These are phyloP conservation scores for Avena eriantha DNA, from an alignment of 176 grass and related monocot genomes.

Conservation along the genomic window DNA sequence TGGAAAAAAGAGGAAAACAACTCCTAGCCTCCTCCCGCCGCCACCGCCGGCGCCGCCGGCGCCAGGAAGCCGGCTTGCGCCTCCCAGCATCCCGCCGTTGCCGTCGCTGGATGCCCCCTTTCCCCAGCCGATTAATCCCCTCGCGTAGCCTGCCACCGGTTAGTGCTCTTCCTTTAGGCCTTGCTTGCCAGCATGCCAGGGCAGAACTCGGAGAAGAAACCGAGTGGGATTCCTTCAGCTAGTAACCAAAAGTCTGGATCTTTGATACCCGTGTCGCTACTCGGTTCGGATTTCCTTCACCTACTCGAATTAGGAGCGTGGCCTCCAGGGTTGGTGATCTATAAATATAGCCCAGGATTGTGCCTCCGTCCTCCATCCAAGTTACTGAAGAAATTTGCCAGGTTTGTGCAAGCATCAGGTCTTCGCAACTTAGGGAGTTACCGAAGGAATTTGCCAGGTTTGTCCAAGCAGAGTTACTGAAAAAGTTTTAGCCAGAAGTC, in stretches of 20 bases:
- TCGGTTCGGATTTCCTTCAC: neutral
- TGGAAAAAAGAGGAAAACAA: no score
- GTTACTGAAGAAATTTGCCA: neutral
- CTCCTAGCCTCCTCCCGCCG: no score
- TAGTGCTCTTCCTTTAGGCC: neutral
- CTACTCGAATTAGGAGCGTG: neutral
- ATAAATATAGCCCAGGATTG: neutral
- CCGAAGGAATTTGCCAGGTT: no score
- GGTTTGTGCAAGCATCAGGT: no score
- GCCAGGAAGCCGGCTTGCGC: neutral
- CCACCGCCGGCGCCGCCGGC: neutral
- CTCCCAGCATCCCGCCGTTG: neutral
- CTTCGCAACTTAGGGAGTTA: no score
- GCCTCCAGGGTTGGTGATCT: no score
- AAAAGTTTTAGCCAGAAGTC: no score
- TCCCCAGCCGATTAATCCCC: no score
- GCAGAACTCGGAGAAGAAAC: neutral
- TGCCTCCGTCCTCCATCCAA: no score
- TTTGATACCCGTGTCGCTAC: no score
- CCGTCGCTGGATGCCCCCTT: no score
- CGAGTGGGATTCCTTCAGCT: neutral
- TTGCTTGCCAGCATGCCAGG: neutral
- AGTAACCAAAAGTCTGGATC: neutral
- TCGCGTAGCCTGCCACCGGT: neutral
- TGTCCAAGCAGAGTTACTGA: no score